Evolutionary conservation across 176 grass and related monocot genomes (phyloP).

Genomic region (Pontederia crassipes): DNA sequence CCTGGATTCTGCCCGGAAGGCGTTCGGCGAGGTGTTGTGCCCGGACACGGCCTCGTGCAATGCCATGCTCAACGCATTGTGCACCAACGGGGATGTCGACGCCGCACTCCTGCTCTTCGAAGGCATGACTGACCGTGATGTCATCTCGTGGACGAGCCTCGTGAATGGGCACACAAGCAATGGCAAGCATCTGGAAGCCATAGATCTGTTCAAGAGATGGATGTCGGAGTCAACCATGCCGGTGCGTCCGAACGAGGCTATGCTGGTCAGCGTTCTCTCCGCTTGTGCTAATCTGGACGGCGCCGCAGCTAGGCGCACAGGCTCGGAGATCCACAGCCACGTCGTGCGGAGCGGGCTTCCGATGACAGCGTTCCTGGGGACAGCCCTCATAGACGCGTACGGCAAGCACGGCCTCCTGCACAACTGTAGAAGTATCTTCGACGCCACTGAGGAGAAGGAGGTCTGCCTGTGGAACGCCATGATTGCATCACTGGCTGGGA

Average conservation of each 20-base stretch:
- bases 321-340: slow-evolving; percentile 37
- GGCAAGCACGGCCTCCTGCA: slow-evolving; percentile 52
- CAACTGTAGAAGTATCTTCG: slow-evolving; percentile 29
- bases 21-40: slow-evolving; percentile 51
- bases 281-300: slow-evolving; percentile 48
- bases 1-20: slow-evolving; percentile 30
- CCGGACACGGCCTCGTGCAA: slow-evolving; percentile 57
- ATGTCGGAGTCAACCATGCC: slow-evolving; percentile 13
- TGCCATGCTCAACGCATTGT: slow-evolving; percentile 53
- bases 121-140: slow-evolving; percentile 27
- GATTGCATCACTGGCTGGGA: slow-evolving; percentile 40
- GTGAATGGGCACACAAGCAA: slow-evolving; percentile 42
- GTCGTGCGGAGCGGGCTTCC: slow-evolving; percentile 25
- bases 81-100: slow-evolving; percentile 17
- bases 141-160: slow-evolving; percentile 61
- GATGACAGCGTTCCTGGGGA: slow-evolving; percentile 50
- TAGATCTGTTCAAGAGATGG: slow-evolving; percentile 32
- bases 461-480: slow-evolving; percentile 62
- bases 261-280: slow-evolving; percentile 50
- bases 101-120: slow-evolving; percentile 31
- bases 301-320: slow-evolving; percentile 13
- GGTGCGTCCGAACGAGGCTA: slow-evolving; percentile 38
- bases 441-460: slow-evolving; percentile 17
- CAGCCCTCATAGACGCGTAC: slow-evolving; percentile 66
- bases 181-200: slow-evolving; percentile 25